These are phyloP conservation scores for Cladochytrium replicatum DNA, from an alignment of 192 early-diverging fungal genomes.

Conservation along the genomic window DNA sequence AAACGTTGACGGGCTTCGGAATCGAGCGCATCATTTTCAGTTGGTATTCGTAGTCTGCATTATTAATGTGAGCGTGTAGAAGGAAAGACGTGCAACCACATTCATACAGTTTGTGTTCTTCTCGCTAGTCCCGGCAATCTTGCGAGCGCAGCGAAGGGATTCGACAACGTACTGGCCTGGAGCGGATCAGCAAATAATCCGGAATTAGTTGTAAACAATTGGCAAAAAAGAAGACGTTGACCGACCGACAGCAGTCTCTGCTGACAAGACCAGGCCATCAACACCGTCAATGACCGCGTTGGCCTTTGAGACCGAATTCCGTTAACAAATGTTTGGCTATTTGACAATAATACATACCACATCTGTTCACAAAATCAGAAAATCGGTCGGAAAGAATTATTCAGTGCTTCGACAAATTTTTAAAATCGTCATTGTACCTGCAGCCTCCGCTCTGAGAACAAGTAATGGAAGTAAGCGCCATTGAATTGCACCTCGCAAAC, in stretches of 20 bases:
- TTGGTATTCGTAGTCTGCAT: constrained; percentile 38
- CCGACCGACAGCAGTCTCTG: constrained; percentile 47
- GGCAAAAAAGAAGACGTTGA: not conserved
- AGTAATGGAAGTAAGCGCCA: no score
- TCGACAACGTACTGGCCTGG: constrained; percentile 33
- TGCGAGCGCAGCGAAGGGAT: constrained; percentile 32
- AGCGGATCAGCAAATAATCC: not conserved
- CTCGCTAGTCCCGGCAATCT: constrained; percentile 42
- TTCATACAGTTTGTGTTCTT: constrained; percentile 38
- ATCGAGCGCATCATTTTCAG: constrained; percentile 43
- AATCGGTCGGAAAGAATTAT: no score
- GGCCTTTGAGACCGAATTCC: constrained; percentile 8
- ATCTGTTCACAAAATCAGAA: no score
- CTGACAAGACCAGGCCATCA: constrained; percentile 48
- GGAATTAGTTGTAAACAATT: not conserved
- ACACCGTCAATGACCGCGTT: constrained; percentile 55
- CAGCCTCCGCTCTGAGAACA: no score
- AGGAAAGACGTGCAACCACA: not conserved
- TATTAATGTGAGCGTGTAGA: not conserved
- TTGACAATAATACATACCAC: no score
- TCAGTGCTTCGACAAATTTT: no score
- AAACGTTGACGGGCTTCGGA: constrained; percentile 45
- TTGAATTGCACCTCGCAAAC: no score
- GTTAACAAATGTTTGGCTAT: constrained; percentile 15
- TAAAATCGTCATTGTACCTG: no score